Base-by-base conservation (phyloP, 2,329 filamentous ascomycete genomes). In the Pyricularia pennisetigena region DNA sequence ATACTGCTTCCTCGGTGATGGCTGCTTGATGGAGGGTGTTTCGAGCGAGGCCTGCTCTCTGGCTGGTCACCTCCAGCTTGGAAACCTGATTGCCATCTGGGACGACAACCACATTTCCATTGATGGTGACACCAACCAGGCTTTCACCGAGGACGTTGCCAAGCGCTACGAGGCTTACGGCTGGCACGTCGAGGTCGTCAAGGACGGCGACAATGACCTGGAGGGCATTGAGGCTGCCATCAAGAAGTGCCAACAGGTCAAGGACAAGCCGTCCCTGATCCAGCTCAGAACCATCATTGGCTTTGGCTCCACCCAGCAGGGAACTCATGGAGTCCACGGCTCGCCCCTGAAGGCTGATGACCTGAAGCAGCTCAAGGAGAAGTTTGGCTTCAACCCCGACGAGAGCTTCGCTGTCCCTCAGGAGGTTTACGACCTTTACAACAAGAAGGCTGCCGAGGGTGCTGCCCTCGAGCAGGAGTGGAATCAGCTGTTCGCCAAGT, bases 81-180 rank as follows among this genome's bases (percentile, higher is more conserved):
- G 94, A 79, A 99, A 98, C 87, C 86, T 99, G 77, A 98, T 98
- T 82, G 89, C 88, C 81, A 87, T 99, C 82, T 99, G 94, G 82
- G 95, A 99, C 78, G 95, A 99, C 86, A 99, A 99, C 88, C 91
- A 97, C 81, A 98, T 99, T 78, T 97, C 86, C 75, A 89, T 89
- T 78, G 95, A 99, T 78, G 95, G 95, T 81, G 91, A 97, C 85
- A 98, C 91, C 83, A 95, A 95, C 83, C 89, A 88, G 77, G 90
- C 95, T 73, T 98, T 99, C 86, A 99, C 95, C 70, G 95, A 99
- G 85, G 94, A 99, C 75, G 94, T 98, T 70, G 80, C 86, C 76
- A 95, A 96, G 88, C 90, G 94, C 77, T 98, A 98, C 80, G 93
- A 98, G 85, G 80, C 95, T 70, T 99, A 97, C 81, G 95, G 94